Conservation (phyloP, 768 basidiomycete species). For the Lyophyllum atratum region DNA sequence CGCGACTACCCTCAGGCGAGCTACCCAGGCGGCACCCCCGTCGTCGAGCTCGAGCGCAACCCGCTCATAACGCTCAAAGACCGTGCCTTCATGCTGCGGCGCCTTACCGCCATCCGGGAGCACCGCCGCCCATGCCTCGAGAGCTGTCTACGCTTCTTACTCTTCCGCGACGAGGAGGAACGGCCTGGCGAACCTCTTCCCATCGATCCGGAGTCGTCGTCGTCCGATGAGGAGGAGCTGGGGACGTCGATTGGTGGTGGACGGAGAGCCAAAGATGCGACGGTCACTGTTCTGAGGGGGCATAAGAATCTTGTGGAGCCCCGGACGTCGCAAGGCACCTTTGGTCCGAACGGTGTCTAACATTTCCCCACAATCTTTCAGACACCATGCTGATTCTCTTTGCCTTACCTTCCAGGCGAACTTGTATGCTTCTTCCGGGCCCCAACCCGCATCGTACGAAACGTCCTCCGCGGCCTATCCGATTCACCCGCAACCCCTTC, state of each 20-base stretch:
- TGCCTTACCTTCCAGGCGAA: constrained; percentile 62
- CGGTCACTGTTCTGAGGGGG: constrained; percentile 56
- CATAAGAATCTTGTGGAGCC: constrained; percentile 84
- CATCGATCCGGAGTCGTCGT: constrained; percentile 60
- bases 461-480: constrained; percentile 48
- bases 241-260: constrained; percentile 20
- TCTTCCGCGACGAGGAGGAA: constrained; percentile 72
- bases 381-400: not conserved
- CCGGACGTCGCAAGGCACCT: constrained; percentile 83
- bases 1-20: constrained; percentile 69
- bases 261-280: constrained; percentile 49
- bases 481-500: constrained; percentile 40
- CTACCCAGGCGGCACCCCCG: constrained; percentile 67
- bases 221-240: constrained; percentile 52
- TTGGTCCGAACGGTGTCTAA: constrained; percentile 81
- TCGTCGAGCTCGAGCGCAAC: constrained; percentile 81
- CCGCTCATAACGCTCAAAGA: constrained; percentile 78
- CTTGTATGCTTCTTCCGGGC: constrained; percentile 85
- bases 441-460: constrained; percentile 71
- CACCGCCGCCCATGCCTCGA: constrained; percentile 82
- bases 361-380: not conserved
- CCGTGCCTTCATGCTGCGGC: constrained; percentile 77
- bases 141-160: constrained; percentile 77
- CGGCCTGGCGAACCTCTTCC: constrained; percentile 39
- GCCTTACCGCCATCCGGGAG: constrained; percentile 72